A percentile compares a stretch with the other conserved stretches of the same genome.
Evolutionary conservation across 768 basidiomycete genomes (phyloP).

Genomic region (Hygrocybe punicea): DNA sequence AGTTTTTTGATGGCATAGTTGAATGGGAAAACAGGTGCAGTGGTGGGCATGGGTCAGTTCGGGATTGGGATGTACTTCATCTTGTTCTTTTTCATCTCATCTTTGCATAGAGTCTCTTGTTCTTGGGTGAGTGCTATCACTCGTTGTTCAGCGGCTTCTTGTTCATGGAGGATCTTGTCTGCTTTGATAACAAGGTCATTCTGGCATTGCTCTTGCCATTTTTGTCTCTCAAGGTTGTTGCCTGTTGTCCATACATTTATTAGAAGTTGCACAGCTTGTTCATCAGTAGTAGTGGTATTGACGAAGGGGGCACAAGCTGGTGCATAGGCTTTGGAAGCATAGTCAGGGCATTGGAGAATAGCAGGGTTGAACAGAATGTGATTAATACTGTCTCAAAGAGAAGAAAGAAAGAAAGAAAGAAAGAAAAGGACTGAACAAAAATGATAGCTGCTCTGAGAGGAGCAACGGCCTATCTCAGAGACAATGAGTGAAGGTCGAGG

Average conservation of each 20-base stretch:
- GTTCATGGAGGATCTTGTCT: background rate
- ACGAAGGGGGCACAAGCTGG: background rate
- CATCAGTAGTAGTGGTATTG: background rate
- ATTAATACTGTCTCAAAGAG: background rate
- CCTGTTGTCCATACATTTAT: background rate
- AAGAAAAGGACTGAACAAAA: background rate
- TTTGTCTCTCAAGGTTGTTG: background rate
- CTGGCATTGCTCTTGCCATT: background rate
- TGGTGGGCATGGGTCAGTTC: background rate
- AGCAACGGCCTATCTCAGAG: too few species aligned
- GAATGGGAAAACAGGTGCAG: background rate
- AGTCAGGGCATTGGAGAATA: background rate
- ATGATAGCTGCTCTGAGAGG: too few species aligned
- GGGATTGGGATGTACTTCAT: conserved; percentile 2
- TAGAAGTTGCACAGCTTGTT: background rate
- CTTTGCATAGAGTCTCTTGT: background rate
- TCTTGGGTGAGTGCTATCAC: background rate
- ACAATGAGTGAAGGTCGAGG: too few species aligned
- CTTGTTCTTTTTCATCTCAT: conserved; percentile 3
- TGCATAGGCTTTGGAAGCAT: background rate
- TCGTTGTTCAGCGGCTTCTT: background rate
- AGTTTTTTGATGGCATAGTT: background rate
- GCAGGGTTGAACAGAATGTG: background rate
- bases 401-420: background rate
- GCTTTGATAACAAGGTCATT: background rate